A percentile compares a stretch with the other conserved stretches of the same genome.
phyloP scores from a whole-genome alignment of 2,329 filamentous ascomycete species.

The Ophiostoma perfectum region DNA sequence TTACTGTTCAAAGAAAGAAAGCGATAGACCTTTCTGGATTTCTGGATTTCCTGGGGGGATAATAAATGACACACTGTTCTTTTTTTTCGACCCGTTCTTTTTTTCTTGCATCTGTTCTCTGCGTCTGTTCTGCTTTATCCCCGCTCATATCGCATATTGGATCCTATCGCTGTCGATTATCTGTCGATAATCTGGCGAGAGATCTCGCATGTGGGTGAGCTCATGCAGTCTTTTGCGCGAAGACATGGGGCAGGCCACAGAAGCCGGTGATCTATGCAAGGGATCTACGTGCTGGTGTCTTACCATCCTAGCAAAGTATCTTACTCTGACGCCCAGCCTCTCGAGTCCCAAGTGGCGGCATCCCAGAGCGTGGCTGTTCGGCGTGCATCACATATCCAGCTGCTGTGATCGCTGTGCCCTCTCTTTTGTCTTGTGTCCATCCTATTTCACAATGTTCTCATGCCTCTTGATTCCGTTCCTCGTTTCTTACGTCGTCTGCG shows the following conservation, averaged over 20 bases:
- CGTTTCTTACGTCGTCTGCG: too few species aligned
- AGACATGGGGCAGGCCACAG: background rate
- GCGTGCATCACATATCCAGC: background rate
- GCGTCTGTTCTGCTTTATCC: too few species aligned
- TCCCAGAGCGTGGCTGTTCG: background rate
- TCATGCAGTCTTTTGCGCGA: background rate
- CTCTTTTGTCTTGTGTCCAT: background rate
- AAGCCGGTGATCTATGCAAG: background rate
- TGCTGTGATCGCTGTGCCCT: background rate
- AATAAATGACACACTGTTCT: background rate
- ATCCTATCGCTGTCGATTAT: background rate
- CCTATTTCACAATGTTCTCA: too few species aligned
- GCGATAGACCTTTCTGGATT: background rate
- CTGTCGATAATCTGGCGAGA: background rate
- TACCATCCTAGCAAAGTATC: background rate
- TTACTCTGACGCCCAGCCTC: background rate
- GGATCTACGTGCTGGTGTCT: background rate
- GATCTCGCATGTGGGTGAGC: background rate
- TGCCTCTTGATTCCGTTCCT: too few species aligned
- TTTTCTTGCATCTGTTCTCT: background rate
- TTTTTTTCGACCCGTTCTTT: background rate
- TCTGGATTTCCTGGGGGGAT: background rate
- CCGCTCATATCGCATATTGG: too few species aligned
- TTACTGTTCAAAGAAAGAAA: background rate
- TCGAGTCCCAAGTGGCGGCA: constrained; percentile 2